Evolutionary conservation across 148 eudicot species (phyloP), one percentile per base, ranked within the genome.

Genomic region (Heliamphora exappendiculata): DNA sequence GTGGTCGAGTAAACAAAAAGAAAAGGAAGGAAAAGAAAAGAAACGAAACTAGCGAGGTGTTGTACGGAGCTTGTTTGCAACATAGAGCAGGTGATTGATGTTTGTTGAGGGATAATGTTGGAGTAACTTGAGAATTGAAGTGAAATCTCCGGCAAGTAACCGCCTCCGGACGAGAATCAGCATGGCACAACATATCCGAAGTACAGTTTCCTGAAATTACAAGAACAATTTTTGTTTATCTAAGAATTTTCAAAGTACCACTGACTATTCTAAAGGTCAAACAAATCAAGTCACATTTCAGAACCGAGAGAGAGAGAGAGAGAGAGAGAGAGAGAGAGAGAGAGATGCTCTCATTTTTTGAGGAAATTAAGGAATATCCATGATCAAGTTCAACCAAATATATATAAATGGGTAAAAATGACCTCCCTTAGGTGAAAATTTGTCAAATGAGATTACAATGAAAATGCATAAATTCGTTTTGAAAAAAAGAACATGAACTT

Each of bases 111-210:
- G 99, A 76, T 96, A 96, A 75, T 85, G 86, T 71, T 96, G 99
- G 71, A 96, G 86, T 54, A 93, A 79, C 88, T 96, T 96, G 79
- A 96, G 93, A 79, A 93, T 93, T 17, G 99, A 85, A 17, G 99
- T 96, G 72, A 96, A 96, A 82, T 96, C 98, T 45, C 98, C 99
- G 0, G 99, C 99, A 65, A 96, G 90, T 79, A 96, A 81, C 60
- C 98, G 98, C 82, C 90, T 96, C 54, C 98, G 84, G 11, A 96
- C 87, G 5, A 96, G 89, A 73, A 93, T 82, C 55, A 96, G 85
- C 99, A 96, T 96, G 5, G 99, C 99, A 82, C 98, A 96, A 63
- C 99, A 96, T 57, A 93, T 62, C 67, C 98, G 82, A n/a, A 96
- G 89, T 78, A 96, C 77, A 10, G 97, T 96, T 60, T 93, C 99